Conservation (phyloP, 108 stramenopile genomes). For the Stephanodiscus minutulus region DNA sequence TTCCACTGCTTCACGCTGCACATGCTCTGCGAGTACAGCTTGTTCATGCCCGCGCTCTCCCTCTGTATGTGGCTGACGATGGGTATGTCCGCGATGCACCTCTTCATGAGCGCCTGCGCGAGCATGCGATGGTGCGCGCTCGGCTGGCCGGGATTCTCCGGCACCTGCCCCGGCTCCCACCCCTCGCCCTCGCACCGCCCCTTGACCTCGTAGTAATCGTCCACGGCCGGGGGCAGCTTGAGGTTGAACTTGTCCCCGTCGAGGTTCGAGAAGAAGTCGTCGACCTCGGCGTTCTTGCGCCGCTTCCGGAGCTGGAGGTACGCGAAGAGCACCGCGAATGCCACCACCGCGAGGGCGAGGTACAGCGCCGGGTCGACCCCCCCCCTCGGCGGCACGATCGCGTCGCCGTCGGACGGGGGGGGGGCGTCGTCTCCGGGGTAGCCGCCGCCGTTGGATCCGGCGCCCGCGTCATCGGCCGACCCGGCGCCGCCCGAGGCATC, state of each 20-base stretch:
- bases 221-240: constrained; percentile 82
- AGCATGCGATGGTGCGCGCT: constrained; percentile 62
- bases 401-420: constrained; percentile 34
- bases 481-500: constrained; percentile 19
- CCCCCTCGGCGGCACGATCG: constrained; percentile 11
- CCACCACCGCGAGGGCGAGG: constrained; percentile 61
- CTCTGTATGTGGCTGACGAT: constrained; percentile 91
- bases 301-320: constrained; percentile 55
- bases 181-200: constrained; percentile 70
- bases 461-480: constrained; percentile 11
- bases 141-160: constrained; percentile 26
- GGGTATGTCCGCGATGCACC: constrained; percentile 90
- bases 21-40: constrained; percentile 89
- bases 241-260: constrained; percentile 91
- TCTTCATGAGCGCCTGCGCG: constrained; percentile 91
- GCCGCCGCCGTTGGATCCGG: constrained; percentile 13
- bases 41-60: constrained; percentile 90
- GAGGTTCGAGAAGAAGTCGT: constrained; percentile 78
- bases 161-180: constrained; percentile 74
- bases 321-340: constrained; percentile 54
- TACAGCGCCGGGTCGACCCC: constrained; percentile 83
- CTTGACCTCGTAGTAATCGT: constrained; percentile 86
- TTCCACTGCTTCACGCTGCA: constrained; percentile 91
- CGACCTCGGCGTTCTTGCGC: constrained; percentile 57
- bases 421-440: constrained; percentile 35